phyloP scores from a whole-genome alignment of 2,329 filamentous ascomycete genomes.

The Pestalotiopsis sp. region DNA sequence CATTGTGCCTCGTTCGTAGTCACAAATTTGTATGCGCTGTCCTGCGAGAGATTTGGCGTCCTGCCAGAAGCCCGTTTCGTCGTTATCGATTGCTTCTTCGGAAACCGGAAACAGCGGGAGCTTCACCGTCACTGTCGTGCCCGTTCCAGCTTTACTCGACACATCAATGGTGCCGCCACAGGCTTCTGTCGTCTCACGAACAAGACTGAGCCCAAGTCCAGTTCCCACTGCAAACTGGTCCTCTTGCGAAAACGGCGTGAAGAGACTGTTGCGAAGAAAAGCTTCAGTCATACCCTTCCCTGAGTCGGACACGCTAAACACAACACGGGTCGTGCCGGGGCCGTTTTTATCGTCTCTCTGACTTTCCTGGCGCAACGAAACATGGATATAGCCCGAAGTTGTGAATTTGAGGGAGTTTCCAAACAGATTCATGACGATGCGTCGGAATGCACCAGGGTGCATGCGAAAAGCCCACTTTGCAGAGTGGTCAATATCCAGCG shows the following conservation, averaged over 20 bases:
- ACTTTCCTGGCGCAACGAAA: conserved; percentile 20
- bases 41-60: neutral
- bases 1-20: neutral
- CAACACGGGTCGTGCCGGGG: neutral
- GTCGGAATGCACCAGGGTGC: conserved; percentile 52
- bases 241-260: conserved; percentile 68
- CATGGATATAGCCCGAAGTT: conserved; percentile 31
- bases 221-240: conserved; percentile 61
- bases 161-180: conserved; percentile 21
- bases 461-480: conserved; percentile 56
- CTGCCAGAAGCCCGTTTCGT: conserved; percentile 2
- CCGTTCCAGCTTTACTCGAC: conserved; percentile 20
- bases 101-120: neutral
- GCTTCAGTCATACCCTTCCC: conserved; percentile 68
- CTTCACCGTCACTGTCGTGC: conserved; percentile 37
- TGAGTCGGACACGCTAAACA: conserved; percentile 50
- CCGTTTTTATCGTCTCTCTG: neutral
- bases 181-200: conserved; percentile 52
- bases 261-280: conserved; percentile 62
- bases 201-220: conserved; percentile 68
- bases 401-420: conserved; percentile 68
- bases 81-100: neutral
- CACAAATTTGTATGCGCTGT: neutral
- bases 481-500: conserved; percentile 52
- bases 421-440: conserved; percentile 65